Percentiles rank a stretch among this genome's conserved stretches.
These are phyloP conservation scores for Amyloporia xantha DNA, from an alignment of 768 basidiomycete species.

Conservation along the genomic window DNA sequence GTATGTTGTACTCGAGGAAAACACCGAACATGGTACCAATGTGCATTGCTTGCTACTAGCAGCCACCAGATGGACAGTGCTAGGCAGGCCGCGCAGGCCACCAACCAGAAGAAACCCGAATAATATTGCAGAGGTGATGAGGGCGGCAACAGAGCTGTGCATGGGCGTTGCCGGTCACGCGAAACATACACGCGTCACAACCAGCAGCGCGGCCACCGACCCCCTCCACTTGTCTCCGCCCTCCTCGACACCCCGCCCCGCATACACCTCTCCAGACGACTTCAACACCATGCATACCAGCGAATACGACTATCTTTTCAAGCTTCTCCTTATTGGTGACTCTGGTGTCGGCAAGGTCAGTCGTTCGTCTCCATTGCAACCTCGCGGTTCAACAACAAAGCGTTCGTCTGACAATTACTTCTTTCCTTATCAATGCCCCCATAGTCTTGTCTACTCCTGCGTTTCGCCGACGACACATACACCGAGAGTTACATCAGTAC, in stretches of 20 bases:
- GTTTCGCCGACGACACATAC: slow-evolving; percentile 95
- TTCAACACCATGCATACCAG: slow-evolving; percentile 70
- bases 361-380: background rate
- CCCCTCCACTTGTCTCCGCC: slow-evolving; percentile 25
- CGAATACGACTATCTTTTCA: slow-evolving; percentile 95
- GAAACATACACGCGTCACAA: slow-evolving; percentile 23
- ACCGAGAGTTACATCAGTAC: slow-evolving; percentile 97
- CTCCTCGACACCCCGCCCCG: slow-evolving; percentile 18
- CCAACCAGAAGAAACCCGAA: background rate
- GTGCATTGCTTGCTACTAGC: too few species aligned
- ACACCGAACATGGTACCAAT: too few species aligned
- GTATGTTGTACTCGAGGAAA: too few species aligned
- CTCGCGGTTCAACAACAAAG: background rate
- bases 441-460: slow-evolving; percentile 86
- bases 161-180: slow-evolving; percentile 19
- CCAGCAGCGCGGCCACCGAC: slow-evolving; percentile 26
- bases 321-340: slow-evolving; percentile 91
- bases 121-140: background rate
- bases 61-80: too few species aligned
- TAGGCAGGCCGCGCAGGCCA: too few species aligned
- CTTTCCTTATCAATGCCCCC: too few species aligned
- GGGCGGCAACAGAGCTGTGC: background rate
- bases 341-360: slow-evolving; percentile 90
- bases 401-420: slow-evolving; percentile 2
- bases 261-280: slow-evolving; percentile 16